Conservation (phyloP, 2,329 filamentous ascomycete species). For the Talaromyces sp. region DNA sequence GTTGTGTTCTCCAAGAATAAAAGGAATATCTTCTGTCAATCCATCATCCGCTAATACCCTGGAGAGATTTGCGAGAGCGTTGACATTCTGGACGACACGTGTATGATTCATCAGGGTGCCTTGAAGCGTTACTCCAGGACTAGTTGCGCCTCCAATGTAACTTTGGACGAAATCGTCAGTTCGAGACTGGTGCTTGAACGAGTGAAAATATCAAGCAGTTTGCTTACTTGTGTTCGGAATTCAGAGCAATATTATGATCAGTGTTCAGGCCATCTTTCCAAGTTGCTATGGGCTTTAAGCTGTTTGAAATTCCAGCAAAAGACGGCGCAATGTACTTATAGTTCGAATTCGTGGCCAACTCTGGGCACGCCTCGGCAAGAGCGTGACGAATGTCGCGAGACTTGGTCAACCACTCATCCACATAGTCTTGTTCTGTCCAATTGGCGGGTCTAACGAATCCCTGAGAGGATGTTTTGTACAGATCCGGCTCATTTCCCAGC, state of each 20-base stretch:
- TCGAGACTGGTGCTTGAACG: not conserved
- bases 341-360: not conserved
- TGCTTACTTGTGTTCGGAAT: constrained; percentile 15
- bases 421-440: constrained; percentile 17
- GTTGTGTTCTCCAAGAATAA: constrained; percentile 19
- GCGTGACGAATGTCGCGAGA: constrained; percentile 5
- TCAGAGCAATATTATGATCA: constrained; percentile 12
- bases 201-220: not conserved
- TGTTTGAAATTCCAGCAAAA: constrained; percentile 13
- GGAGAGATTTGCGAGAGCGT: constrained; percentile 7
- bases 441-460: not conserved
- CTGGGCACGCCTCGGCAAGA: constrained; percentile 10
- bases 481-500: constrained; percentile 17
- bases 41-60: not conserved
- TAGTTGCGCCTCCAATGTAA: constrained; percentile 15
- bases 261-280: constrained; percentile 6
- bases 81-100: constrained; percentile 3
- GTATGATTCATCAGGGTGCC: constrained; percentile 18
- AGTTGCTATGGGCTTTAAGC: constrained; percentile 3
- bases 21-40: constrained; percentile 10
- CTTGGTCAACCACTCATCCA: constrained; percentile 18
- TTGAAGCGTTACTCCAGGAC: constrained; percentile 16
- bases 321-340: constrained; percentile 19
- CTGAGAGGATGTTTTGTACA: constrained; percentile 10
- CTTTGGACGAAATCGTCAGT: not conserved